Evolutionary conservation across 2,329 filamentous ascomycete genomes (phyloP).

Genomic region (Cladophialophora bantiana): DNA sequence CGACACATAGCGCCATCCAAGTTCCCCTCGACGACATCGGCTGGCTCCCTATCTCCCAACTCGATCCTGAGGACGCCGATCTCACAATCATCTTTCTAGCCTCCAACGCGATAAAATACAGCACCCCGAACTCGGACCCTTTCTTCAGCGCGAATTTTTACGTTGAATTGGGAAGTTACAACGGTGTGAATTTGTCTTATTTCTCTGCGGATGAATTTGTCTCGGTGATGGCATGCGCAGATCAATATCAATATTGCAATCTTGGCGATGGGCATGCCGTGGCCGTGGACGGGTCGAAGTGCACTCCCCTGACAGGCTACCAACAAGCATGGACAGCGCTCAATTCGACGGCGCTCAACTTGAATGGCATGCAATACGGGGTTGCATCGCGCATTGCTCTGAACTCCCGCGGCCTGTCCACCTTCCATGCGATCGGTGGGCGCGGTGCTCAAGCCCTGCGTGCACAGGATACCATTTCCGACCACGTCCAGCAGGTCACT

Average conservation of each 20-base stretch:
- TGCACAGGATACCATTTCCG: conserved; percentile 24
- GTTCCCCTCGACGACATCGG: conserved; percentile 6
- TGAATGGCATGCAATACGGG: conserved; percentile 28
- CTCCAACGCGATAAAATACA: conserved; percentile 39
- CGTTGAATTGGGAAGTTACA: conserved; percentile 13
- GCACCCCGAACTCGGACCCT: conserved; percentile 42
- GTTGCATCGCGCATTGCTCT: conserved; percentile 28
- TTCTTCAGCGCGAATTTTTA: conserved; percentile 43
- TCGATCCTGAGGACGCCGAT: conserved; percentile 45
- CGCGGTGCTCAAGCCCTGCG: conserved; percentile 31
- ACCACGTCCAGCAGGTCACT: conserved; percentile 29
- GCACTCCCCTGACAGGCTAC: conserved; percentile 38
- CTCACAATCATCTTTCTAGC: conserved; percentile 43
- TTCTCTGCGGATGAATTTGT: conserved; percentile 41
- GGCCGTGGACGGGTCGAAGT: conserved; percentile 29
- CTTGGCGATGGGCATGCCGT: neutral
- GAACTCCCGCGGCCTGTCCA: conserved; percentile 15
- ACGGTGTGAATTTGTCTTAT: conserved; percentile 11
- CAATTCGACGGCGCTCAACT: conserved; percentile 12
- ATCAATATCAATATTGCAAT: conserved; percentile 46
- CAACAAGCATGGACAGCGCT: conserved; percentile 22
- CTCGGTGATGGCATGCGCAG: conserved; percentile 43
- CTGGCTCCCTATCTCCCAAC: conserved; percentile 42
- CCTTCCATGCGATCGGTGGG: conserved; percentile 21
- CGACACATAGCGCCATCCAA: conserved; percentile 11